Evolutionary conservation across 495 filamentous ascomycete species (phyloP), one percentile per base, ranked within the genome.

Genomic region (Paragyromitra xinjiangensis): DNA sequence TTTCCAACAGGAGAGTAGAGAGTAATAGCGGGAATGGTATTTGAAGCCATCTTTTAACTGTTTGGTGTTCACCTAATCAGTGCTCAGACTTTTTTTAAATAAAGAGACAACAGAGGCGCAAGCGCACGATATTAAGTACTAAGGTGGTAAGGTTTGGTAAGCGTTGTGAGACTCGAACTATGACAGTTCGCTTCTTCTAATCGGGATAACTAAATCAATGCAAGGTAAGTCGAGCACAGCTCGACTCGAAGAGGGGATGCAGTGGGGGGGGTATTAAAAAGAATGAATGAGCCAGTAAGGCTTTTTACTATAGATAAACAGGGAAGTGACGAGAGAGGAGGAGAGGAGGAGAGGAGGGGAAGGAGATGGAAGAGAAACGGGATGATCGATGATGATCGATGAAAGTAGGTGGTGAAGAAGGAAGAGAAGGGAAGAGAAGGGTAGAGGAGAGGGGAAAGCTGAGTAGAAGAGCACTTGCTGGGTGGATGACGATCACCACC

Each of bases 1-100:
- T 71, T 61, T 16, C 45, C 77, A 39, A 78, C 74, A 22, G 77
- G 74, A 37, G 77, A 79, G 77, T 79, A 79, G 44, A 70, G 61
- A 26, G 58, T 50, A 42, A 61, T 34, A 24, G 40, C 14, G 6
- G 68, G 68, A 39, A 6, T 16, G 26, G 68, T 71, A 71, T 64
- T 45, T 45, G 77, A 22, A 19, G 66, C 16, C 77, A 79, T 78
- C 48, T 56, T 70, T 74, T 40, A 40, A 16, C 48, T 51, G 26
- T 55, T 39, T 6, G 9, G 29, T 53, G 6, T 37, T 37, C 26
- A 39, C 39, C 42, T 45, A 37, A 40, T 51, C 29, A 39, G 63
- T 63, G 63, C 58, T 61, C 58, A 63, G 63, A 24, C 51, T 65
- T 29, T 9, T 11, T 40, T 48, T 42, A 58, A 11, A 24, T 61